Conservation (phyloP, 2,329 filamentous ascomycete genomes). For the Aureobasidium sp. region DNA sequence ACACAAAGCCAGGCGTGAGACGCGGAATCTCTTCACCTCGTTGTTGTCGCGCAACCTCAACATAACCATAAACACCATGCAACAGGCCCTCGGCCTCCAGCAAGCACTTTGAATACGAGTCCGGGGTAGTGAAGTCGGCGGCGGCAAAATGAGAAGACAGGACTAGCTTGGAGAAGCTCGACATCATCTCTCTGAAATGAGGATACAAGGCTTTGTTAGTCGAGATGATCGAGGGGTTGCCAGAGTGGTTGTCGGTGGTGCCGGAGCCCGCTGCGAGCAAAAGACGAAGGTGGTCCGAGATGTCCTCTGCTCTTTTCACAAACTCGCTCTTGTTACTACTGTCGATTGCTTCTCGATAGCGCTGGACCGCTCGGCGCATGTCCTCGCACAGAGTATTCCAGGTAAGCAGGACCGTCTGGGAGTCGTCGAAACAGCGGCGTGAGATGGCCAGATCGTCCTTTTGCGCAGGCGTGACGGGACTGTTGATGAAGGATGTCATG, state of each 20-base stretch:
- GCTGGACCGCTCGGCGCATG: constrained; percentile 84
- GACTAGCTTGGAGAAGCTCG: constrained; percentile 97
- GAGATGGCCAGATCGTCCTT: constrained; percentile 48
- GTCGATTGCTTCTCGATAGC: constrained; percentile 83
- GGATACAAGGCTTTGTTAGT: constrained; percentile 96
- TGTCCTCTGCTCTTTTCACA: constrained; percentile 91
- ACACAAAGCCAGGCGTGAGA: constrained; percentile 88
- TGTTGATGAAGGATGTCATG: constrained; percentile 50
- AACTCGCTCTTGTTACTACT: constrained; percentile 81
- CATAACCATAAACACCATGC: constrained; percentile 89
- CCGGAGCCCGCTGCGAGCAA: constrained; percentile 93
- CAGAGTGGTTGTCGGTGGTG: constrained; percentile 97
- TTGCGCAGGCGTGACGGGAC: constrained; percentile 36
- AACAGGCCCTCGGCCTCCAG: constrained; percentile 97
- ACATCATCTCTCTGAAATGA: constrained; percentile 99
- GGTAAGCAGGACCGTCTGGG: constrained; percentile 69
- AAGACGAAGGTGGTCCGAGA: constrained; percentile 89
- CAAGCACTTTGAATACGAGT: constrained; percentile 89
- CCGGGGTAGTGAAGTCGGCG: constrained; percentile 88
- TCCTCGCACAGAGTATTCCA: constrained; percentile 89
- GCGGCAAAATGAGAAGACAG: constrained; percentile 96
- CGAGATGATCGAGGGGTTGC: constrained; percentile 97
- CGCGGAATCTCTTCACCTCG: constrained; percentile 87
- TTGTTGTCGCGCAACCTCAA: constrained; percentile 89
- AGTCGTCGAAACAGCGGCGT: constrained; percentile 84